These are phyloP conservation scores for Alternaria novae-zelandiae DNA, from an alignment of 2,329 filamentous ascomycete species.

Conservation along the genomic window DNA sequence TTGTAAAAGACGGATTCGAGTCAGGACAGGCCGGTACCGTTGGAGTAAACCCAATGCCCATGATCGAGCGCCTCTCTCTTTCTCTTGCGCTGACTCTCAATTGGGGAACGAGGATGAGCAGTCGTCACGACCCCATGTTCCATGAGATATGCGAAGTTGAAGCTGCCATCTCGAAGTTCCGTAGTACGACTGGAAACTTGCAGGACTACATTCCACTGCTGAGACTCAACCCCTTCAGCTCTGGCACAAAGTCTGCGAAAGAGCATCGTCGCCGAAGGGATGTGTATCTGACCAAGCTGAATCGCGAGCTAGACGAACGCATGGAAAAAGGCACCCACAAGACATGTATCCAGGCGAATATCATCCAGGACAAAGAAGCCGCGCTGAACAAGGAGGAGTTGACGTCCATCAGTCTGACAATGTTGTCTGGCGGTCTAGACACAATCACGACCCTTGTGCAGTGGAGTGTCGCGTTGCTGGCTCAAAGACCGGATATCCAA, in stretches of 20 bases:
- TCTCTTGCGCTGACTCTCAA: slow-evolving; percentile 70
- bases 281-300: slow-evolving; percentile 64
- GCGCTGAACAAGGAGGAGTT: slow-evolving; percentile 68
- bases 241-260: slow-evolving; percentile 63
- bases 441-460: slow-evolving; percentile 70
- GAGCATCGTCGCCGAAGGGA: slow-evolving; percentile 68
- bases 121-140: slow-evolving; percentile 66
- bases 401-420: slow-evolving; percentile 70
- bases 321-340: slow-evolving; percentile 67
- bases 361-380: slow-evolving; percentile 68
- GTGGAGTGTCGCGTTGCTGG: slow-evolving; percentile 68
- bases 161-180: slow-evolving; percentile 65
- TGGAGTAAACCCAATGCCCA: slow-evolving; percentile 69
- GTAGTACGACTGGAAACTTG: slow-evolving; percentile 66
- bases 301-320: slow-evolving; percentile 64
- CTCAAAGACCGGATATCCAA: slow-evolving; percentile 67
- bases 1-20: slow-evolving; percentile 65
- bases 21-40: slow-evolving; percentile 62
- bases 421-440: slow-evolving; percentile 71
- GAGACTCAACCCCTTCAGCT: slow-evolving; percentile 66
- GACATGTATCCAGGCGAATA: slow-evolving; percentile 71
- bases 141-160: slow-evolving; percentile 69
- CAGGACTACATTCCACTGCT: slow-evolving; percentile 68
- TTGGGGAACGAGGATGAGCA: slow-evolving; percentile 68
- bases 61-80: slow-evolving; percentile 69